Base-by-base conservation (phyloP, 2,329 filamentous ascomycete genomes). In the Phaeosphaeriaceae sp. region DNA sequence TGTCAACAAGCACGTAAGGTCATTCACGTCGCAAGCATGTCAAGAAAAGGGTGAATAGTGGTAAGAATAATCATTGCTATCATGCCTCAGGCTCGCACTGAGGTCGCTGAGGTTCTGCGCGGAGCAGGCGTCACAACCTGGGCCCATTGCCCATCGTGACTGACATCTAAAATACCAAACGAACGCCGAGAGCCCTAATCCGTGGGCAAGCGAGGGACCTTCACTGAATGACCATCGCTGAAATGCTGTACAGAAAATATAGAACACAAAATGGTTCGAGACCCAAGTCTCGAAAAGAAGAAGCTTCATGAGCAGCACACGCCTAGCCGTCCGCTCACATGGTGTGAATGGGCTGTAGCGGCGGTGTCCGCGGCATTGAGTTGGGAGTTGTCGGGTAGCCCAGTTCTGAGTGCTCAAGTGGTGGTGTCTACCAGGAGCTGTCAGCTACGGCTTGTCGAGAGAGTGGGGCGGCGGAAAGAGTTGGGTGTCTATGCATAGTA, bases 321-420 rank as follows among this genome's bases (percentile, higher is more conserved):
- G 44, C 47, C 58, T n/a, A 24, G 40, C 44, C 41, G 33, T 36
- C 27, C 42, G 40, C 48, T 72, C 63, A 76, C 61, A 71, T 61
- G 20, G 61, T 48, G 51, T 66, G 65, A 48, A 73, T 61, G 21
- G 64, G 66, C 50, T 76, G 73, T 85, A 78, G 67, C 60, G 83
- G 84, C 45, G 89, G 89, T 46, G 89, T 91, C 48, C 84, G 84
- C 31, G 89, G 88, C 86, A 91, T 88, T n/a, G 89, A 91, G 63
- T 90, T 80, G 60, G 90, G 90, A 53, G 90, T 92, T 45, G 85
- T 86, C 40, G 89, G 89, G 78, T 76, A 80, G 51, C 67, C 66
- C 49, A 72, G 75, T 57, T 82, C 80, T 52, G 78, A 89, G 75
- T 90, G 89, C 70, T 89, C 90, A 69, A 92, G 86, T 73, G 90